phyloP scores from a whole-genome alignment of 257 asterid genomes.

The Voacanga thouarsii region DNA sequence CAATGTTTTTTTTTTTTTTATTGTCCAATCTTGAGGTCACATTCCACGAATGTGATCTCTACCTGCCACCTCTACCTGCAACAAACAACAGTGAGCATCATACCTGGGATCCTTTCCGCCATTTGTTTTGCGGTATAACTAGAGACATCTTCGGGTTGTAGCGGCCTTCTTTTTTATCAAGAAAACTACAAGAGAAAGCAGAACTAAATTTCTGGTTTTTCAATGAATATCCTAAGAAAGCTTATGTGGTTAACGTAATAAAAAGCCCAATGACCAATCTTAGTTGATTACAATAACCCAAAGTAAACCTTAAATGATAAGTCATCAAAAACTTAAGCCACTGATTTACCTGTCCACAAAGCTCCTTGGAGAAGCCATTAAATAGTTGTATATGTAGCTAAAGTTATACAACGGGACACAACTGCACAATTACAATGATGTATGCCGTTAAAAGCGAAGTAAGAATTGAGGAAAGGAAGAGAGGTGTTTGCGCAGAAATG shows the following conservation, averaged over 20 bases:
- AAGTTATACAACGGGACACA: slow-evolving; percentile 94
- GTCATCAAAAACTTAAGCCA: slow-evolving; percentile 5
- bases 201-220: background rate
- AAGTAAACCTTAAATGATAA: background rate
- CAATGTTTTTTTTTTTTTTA: no score
- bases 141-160: slow-evolving; percentile 91
- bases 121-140: slow-evolving; percentile 68
- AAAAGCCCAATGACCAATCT: background rate
- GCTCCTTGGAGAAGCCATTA: slow-evolving; percentile 84
- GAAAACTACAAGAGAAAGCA: slow-evolving; percentile 52
- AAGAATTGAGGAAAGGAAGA: no score
- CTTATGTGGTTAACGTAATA: background rate
- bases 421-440: slow-evolving; percentile 43
- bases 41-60: no score
- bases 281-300: background rate
- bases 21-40: no score
- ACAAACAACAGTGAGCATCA: slow-evolving; percentile 10
- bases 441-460: slow-evolving; percentile 6
- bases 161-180: slow-evolving; percentile 71
- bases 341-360: slow-evolving; percentile 84
- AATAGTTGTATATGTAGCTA: slow-evolving; percentile 71
- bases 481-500: no score
- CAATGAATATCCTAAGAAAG: background rate
- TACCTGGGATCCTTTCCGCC: slow-evolving; percentile 99
- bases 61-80: no score